A percentile compares a stretch with the other conserved stretches of the same genome.
Conservation (phyloP, 2,329 filamentous ascomycete species). For the Pezicula neosporulosa region DNA sequence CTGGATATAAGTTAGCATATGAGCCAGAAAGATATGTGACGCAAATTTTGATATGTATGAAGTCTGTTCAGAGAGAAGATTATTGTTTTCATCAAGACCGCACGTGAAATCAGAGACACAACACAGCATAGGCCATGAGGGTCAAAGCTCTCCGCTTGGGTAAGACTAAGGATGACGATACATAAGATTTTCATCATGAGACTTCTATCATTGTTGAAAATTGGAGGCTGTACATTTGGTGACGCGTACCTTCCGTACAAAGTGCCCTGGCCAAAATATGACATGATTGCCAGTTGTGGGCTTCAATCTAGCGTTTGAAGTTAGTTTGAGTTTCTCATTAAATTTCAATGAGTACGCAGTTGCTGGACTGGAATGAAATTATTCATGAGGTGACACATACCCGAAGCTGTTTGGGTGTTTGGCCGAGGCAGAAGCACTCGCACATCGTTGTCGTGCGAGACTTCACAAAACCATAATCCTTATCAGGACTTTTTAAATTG, state of each 20-base stretch:
- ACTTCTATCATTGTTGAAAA: slow-evolving; percentile 7
- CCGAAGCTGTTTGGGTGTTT: no score
- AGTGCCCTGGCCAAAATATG: no score
- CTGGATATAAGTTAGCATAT: neutral
- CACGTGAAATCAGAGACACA: slow-evolving; percentile 25
- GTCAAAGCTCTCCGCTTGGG: slow-evolving; percentile 32
- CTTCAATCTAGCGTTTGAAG: no score
- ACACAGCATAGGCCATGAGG: slow-evolving; percentile 26
- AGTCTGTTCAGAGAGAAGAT: slow-evolving; percentile 48
- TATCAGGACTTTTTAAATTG: neutral
- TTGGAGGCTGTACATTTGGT: neutral
- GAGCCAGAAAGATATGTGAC: neutral
- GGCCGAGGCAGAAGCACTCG: no score
- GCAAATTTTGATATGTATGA: neutral
- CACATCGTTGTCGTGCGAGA: no score
- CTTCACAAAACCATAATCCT: no score
- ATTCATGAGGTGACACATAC: no score
- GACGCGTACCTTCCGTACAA: slow-evolving; percentile 3
- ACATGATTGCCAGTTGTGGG: no score
- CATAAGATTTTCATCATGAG: slow-evolving; percentile 76
- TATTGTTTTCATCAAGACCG: slow-evolving; percentile 44
- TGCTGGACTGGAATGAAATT: no score
- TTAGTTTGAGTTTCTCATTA: no score
- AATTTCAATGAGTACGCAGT: no score
- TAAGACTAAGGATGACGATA: slow-evolving; percentile 99